phyloP scores from a whole-genome alignment of 2,329 filamentous ascomycete species.

The Teratosphaeria nubilosa region DNA sequence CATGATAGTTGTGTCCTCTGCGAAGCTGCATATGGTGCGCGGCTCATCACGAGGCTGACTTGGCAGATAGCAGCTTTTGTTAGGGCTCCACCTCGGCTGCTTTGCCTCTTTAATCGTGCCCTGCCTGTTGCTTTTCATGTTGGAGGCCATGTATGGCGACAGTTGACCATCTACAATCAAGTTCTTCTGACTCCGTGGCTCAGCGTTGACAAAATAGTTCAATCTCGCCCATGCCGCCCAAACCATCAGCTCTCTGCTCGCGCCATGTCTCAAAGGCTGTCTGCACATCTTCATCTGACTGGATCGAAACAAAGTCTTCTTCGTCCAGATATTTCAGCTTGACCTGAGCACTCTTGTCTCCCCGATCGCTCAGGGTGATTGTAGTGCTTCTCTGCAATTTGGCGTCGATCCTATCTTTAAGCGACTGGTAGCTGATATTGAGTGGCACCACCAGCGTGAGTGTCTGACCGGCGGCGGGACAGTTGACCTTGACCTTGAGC shows the following conservation, averaged over 20 bases:
- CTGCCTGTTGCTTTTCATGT: not conserved
- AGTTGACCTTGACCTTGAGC: constrained; percentile 91
- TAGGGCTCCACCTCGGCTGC: not conserved
- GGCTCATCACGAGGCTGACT: not conserved
- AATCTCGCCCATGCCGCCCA: constrained; percentile 64
- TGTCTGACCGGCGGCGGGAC: constrained; percentile 66
- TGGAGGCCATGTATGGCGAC: not conserved
- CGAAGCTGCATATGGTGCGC: not conserved
- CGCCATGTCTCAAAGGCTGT: constrained; percentile 93
- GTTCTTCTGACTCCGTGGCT: constrained; percentile 1
- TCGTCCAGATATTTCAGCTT: constrained; percentile 89
- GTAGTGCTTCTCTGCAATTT: constrained; percentile 82
- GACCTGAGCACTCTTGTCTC: constrained; percentile 42
- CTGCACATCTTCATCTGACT: constrained; percentile 91
- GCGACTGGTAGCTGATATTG: constrained; percentile 86
- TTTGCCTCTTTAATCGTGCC: not conserved
- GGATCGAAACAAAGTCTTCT: constrained; percentile 84
- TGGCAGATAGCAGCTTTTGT: too few species aligned
- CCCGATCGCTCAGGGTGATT: constrained; percentile 62
- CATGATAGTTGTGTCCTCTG: not conserved
- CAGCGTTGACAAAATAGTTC: constrained; percentile 66
- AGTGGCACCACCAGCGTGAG: constrained; percentile 93
- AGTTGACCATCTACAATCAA: not conserved
- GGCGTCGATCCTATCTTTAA: constrained; percentile 91
- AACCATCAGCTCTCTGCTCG: constrained; percentile 50